Base-by-base conservation (phyloP, 495 filamentous ascomycete species). In the Trichoderma virens region DNA sequence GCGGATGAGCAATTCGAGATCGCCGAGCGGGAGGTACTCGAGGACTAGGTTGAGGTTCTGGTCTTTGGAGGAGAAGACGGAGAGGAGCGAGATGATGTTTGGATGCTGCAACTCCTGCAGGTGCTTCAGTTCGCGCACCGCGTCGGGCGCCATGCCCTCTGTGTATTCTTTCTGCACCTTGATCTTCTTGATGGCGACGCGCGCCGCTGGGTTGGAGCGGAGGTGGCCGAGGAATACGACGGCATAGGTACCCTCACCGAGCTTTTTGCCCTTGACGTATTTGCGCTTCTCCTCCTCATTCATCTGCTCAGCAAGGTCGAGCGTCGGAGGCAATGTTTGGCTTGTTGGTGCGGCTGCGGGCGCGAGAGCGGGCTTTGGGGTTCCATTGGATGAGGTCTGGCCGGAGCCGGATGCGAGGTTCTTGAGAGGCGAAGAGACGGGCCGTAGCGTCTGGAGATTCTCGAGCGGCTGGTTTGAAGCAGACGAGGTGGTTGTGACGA, bases 121-220 rank as follows among this genome's bases (percentile, higher is more conserved):
- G 74, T 90, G 89, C 71, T 94, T 95, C 70, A 98, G 86, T 79
- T 99, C 95, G 65, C 95, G 91, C 67, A 98, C 88, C 18, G 93
- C 90, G 75, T 99, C 95, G 79, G 93, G 90, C 16, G 90, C 85
- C 68, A 99, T 84, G 63, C 95, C 95, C 72, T 97, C 92, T 0
- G 74, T 78, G 70, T 82, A 84, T 70, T 96, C 91, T 16, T 87
- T 84, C 70, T 93, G 91, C 69, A 96, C 83, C 74, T 97, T 98
- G 79, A 99, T 96, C 78, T 97, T 98, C 72, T 99, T 99, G 74
- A 99, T 97, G 64, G 95, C 95, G 56, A 99, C 90, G 28, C 84
- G 80, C 11, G 82, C 78, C 18, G 82, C 80, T 0, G 90, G 88
- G 67, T 93, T 85, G 68, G 70, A 69, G 61, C 84, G 83, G 47